phyloP scores from a whole-genome alignment of 345 rosid genomes.

The Eucalyptus sideroxylon region DNA sequence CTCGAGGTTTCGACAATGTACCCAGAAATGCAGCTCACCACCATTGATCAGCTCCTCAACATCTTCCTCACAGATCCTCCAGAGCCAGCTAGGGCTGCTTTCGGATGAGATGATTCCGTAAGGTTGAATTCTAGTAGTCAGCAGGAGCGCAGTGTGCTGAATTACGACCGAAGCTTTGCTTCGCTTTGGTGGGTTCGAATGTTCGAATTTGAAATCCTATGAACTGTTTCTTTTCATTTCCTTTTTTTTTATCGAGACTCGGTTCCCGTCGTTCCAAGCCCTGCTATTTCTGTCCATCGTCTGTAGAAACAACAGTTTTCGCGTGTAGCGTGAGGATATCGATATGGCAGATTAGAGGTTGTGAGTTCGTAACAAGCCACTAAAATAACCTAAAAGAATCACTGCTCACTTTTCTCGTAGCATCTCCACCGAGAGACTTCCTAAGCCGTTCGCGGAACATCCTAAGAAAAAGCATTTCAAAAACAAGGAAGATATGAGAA shows the following conservation, averaged over 20 bases:
- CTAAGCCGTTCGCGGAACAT: not conserved
- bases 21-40: too few relatives aligned
- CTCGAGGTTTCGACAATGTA: too few relatives aligned
- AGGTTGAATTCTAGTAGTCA: too few relatives aligned
- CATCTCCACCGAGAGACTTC: not conserved
- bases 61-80: too few relatives aligned
- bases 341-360: accelerated
- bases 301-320: not conserved
- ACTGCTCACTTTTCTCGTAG: not conserved
- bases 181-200: not conserved
- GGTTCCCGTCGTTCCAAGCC: not conserved
- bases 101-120: too few relatives aligned
- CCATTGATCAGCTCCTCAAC: too few relatives aligned
- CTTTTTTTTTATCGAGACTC: not conserved
- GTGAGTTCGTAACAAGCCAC: not conserved
- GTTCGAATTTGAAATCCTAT: not conserved
- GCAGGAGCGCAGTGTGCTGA: not conserved
- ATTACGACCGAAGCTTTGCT: not conserved
- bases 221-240: not conserved
- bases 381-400: not conserved
- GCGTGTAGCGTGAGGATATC: not conserved
- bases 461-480: too few relatives aligned
- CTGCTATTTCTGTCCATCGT: not conserved
- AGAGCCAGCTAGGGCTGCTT: too few relatives aligned
- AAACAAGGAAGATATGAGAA: too few relatives aligned